A percentile compares a stretch with the other conserved stretches of the same genome.
Evolutionary conservation across 768 basidiomycete species (phyloP).

Genomic region (Cystobasidium onofrii): DNA sequence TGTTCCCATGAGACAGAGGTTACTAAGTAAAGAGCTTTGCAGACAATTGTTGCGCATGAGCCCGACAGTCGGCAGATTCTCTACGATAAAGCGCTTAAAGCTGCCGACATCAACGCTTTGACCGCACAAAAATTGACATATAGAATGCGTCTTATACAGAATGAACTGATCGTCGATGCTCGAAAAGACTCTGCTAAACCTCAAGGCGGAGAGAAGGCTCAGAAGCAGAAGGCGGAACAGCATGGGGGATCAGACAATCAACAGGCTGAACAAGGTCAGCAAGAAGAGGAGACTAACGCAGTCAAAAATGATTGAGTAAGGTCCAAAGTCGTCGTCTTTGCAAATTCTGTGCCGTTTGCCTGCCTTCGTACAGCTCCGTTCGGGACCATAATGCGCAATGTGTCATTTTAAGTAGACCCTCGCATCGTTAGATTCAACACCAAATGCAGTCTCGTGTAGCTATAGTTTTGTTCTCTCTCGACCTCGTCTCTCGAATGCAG

Average conservation of each 20-base stretch:
- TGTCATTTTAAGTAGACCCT: background rate
- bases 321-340: no score
- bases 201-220: background rate
- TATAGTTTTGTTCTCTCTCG: background rate
- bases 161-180: slow-evolving; percentile 46
- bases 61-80: slow-evolving; percentile 69
- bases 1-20: no score
- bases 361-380: no score
- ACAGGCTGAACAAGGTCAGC: background rate
- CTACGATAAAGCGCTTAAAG: slow-evolving; percentile 65
- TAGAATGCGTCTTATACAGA: slow-evolving; percentile 59
- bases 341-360: no score
- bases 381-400: no score
- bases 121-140: slow-evolving; percentile 42
- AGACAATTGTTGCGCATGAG: slow-evolving; percentile 74
- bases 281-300: background rate
- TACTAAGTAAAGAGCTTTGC: background rate
- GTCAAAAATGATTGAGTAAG: background rate
- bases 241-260: background rate
- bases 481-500: background rate
- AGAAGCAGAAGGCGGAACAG: background rate
- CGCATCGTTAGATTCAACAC: background rate
- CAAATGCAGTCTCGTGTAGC: background rate
- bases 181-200: slow-evolving; percentile 10
- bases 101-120: slow-evolving; percentile 62